These are phyloP conservation scores for Orobanche coerulescens DNA, from an alignment of 257 asterid species.

Conservation along the genomic window DNA sequence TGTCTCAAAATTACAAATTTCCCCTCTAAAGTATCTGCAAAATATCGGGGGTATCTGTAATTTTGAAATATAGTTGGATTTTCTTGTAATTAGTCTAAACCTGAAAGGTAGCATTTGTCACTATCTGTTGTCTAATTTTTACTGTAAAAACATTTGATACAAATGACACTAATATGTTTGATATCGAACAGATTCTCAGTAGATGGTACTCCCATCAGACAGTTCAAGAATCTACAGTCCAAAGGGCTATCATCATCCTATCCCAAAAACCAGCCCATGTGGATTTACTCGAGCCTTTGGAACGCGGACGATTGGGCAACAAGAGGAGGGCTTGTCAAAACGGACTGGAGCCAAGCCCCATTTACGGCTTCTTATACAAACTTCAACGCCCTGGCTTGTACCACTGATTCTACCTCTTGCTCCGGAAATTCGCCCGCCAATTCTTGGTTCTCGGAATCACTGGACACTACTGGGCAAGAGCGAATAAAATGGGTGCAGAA, in stretches of 20 bases:
- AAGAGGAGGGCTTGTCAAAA: constrained; percentile 57
- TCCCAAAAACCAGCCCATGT: constrained; percentile 55
- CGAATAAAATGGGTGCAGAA: constrained; percentile 37
- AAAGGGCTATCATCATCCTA: constrained; percentile 38
- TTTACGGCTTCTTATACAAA: constrained; percentile 46
- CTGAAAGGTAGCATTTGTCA: too few species aligned
- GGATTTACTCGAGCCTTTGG: constrained; percentile 59
- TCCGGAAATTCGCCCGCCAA: constrained; percentile 17
- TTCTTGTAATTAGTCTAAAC: too few species aligned
- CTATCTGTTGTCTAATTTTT: too few species aligned
- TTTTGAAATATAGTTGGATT: too few species aligned
- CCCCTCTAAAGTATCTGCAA: not conserved
- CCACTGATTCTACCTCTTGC: constrained; percentile 24
- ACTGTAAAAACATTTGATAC: not conserved
- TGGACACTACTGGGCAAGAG: constrained; percentile 30
- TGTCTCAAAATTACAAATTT: too few species aligned
- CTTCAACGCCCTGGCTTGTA: constrained; percentile 37
- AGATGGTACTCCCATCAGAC: constrained; percentile 63
- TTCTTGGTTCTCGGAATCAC: constrained; percentile 41
- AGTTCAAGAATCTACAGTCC: constrained; percentile 49
- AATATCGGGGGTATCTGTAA: too few species aligned
- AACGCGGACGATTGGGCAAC: constrained; percentile 63
- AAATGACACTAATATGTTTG: too few species aligned
- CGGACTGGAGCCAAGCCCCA: constrained; percentile 59
- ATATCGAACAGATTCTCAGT: constrained; percentile 48